Percentiles rank a stretch among this genome's conserved stretches.
phyloP scores from a whole-genome alignment of 768 basidiomycete genomes.

The Roridomyces roridus region DNA sequence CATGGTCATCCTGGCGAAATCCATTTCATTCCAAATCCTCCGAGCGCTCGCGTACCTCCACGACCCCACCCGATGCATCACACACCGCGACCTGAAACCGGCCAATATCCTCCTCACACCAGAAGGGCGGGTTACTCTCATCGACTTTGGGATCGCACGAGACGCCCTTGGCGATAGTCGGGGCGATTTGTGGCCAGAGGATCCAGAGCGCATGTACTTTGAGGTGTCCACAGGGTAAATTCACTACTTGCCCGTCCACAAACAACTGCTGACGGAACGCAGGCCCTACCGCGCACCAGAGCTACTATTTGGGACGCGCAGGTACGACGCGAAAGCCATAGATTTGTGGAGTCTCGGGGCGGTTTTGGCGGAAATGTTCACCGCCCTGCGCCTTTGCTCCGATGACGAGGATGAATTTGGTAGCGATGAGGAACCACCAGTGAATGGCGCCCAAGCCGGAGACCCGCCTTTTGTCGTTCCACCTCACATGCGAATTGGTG shows the following conservation, averaged over 20 bases:
- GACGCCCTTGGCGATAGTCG: slow-evolving; percentile 37
- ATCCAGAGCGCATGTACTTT: slow-evolving; percentile 66
- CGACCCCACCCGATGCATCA: slow-evolving; percentile 51
- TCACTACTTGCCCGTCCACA: slow-evolving; percentile 42
- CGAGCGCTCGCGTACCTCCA: slow-evolving; percentile 76
- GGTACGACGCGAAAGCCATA: slow-evolving; percentile 72
- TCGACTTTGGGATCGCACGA: slow-evolving; percentile 83
- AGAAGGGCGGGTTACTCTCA: slow-evolving; percentile 69
- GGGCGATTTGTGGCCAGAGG: slow-evolving; percentile 71
- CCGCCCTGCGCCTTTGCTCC: slow-evolving; percentile 54
- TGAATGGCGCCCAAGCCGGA: slow-evolving; percentile 28
- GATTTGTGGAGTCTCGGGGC: slow-evolving; percentile 88
- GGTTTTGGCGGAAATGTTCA: slow-evolving; percentile 82
- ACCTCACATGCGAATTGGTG: slow-evolving; percentile 29
- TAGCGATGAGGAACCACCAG: slow-evolving; percentile 30
- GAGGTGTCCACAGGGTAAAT: slow-evolving; percentile 84
- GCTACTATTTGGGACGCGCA: slow-evolving; percentile 75
- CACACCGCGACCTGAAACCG: slow-evolving; percentile 91
- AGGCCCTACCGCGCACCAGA: slow-evolving; percentile 92
- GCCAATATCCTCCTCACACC: slow-evolving; percentile 73
- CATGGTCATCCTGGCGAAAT: slow-evolving; percentile 61
- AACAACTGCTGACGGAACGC: not conserved
- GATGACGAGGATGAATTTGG: slow-evolving; percentile 49
- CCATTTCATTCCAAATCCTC: slow-evolving; percentile 72
- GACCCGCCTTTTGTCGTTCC: slow-evolving; percentile 50